These are phyloP conservation scores for Entophlyctis luteolus DNA, from an alignment of 192 early-diverging fungal species.

Conservation along the genomic window DNA sequence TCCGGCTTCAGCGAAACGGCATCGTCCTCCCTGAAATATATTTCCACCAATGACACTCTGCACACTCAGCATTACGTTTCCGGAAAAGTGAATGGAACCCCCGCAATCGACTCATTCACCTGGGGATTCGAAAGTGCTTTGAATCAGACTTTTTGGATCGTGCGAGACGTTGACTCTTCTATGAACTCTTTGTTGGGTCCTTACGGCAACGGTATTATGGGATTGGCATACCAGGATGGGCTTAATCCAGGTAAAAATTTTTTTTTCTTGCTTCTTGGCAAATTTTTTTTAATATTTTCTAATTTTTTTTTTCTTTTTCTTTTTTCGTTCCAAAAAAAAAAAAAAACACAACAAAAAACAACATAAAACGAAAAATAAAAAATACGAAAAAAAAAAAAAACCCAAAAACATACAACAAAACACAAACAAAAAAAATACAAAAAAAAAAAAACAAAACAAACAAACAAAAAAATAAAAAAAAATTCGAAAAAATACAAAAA, in stretches of 20 bases:
- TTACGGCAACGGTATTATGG: constrained; percentile 12
- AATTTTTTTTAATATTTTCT: background rate
- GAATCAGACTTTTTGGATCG: constrained; percentile 3
- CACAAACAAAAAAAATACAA: too few relatives aligned
- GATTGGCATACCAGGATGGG: background rate
- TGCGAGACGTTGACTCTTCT: background rate
- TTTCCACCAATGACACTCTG: too few relatives aligned
- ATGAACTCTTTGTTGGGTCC: background rate
- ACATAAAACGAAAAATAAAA: too few relatives aligned
- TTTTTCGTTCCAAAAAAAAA: too few relatives aligned
- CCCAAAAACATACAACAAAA: too few relatives aligned
- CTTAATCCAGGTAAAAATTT: background rate
- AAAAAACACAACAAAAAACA: too few relatives aligned
- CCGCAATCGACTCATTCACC: background rate
- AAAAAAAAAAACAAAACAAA: too few relatives aligned
- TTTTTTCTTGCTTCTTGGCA: background rate
- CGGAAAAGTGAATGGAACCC: background rate
- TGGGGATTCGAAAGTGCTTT: background rate
- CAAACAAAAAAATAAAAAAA: too few relatives aligned
- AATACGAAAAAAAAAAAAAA: too few relatives aligned
- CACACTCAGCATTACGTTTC: background rate
- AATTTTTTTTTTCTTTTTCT: too few relatives aligned
- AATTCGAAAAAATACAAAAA: too few relatives aligned
- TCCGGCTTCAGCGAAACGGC: background rate
- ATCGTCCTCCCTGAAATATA: background rate